These are phyloP conservation scores for Trichoderma asperellum DNA, from an alignment of 2,329 filamentous ascomycete species.

Conservation along the genomic window DNA sequence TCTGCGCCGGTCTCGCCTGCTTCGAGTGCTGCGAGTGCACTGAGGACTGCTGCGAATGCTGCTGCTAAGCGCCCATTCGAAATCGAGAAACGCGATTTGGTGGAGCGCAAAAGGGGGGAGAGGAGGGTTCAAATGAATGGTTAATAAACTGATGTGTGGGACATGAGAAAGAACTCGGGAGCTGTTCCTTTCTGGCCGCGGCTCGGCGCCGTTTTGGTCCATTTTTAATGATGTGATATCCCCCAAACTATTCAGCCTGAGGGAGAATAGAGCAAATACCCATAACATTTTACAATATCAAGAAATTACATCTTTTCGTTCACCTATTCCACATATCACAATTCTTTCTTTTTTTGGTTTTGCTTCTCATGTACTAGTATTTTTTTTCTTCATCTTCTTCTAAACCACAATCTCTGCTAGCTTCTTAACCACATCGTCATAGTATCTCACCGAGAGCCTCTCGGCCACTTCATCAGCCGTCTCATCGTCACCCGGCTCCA, in stretches of 20 bases:
- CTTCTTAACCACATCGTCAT: conserved; percentile 51
- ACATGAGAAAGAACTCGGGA: background rate
- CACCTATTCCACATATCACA: background rate
- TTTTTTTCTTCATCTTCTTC: background rate
- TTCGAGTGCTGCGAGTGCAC: conserved; percentile 48
- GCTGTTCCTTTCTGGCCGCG: background rate
- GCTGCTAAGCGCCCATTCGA: conserved; percentile 34
- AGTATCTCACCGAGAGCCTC: conserved; percentile 46
- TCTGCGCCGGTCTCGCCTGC: conserved; percentile 47
- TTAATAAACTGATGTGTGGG: background rate
- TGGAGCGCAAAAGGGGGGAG: background rate
- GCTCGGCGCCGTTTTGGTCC: conserved; percentile 1
- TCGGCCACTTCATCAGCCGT: conserved; percentile 47
- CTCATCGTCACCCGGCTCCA: conserved; percentile 47
- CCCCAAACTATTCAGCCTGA: conserved; percentile 23
- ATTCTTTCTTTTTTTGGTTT: background rate
- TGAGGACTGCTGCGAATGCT: conserved; percentile 39
- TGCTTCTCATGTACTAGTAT: no score
- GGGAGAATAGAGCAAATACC: conserved; percentile 28
- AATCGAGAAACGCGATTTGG: background rate
- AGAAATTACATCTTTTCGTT: conserved; percentile 6
- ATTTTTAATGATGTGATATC: conserved; percentile 29
- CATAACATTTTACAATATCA: conserved; percentile 21
- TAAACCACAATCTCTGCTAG: conserved; percentile 45
- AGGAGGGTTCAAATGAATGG: background rate